These are phyloP conservation scores for Ceratobasidium papillatum DNA, from an alignment of 1,284 basidiomycete species.

Conservation along the genomic window DNA sequence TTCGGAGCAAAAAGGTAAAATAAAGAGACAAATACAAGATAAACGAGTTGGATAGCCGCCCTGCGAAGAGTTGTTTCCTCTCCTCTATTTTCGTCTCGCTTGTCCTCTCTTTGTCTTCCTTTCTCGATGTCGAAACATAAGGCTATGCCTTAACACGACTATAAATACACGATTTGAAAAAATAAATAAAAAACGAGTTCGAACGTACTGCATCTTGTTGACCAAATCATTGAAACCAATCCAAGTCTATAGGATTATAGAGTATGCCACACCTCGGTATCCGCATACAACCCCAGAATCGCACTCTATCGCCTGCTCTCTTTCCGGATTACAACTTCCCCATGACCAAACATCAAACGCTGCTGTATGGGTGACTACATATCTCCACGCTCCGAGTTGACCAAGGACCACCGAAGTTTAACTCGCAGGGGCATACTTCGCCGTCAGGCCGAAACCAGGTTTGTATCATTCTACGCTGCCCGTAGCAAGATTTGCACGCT, in stretches of 20 bases:
- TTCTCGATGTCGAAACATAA: too few species aligned
- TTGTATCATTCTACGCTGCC: background rate
- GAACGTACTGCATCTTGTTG: background rate
- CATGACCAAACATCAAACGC: background rate
- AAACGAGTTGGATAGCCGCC: too few species aligned
- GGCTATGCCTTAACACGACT: too few species aligned
- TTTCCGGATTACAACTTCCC: conserved; percentile 38
- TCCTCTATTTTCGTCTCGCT: too few species aligned
- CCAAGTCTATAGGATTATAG: background rate
- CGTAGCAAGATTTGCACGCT: conserved; percentile 11
- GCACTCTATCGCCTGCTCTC: conserved; percentile 23
- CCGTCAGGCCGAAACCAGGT: background rate
- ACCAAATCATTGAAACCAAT: background rate
- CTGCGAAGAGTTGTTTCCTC: too few species aligned
- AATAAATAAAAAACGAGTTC: conserved; percentile 27
- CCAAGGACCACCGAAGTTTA: background rate
- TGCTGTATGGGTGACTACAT: conserved; percentile 13
- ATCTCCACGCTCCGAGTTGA: conserved; percentile 3
- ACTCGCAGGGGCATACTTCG: conserved; percentile 8
- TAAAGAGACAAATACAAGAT: too few species aligned
- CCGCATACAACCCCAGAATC: conserved; percentile 30
- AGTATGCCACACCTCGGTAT: conserved; percentile 20
- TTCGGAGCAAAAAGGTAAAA: too few species aligned
- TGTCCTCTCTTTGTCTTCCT: too few species aligned
- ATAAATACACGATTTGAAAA: too few species aligned